These are phyloP conservation scores for Cupressus sempervirens DNA, from an alignment of 75 land plant genomes.

Conservation along the genomic window DNA sequence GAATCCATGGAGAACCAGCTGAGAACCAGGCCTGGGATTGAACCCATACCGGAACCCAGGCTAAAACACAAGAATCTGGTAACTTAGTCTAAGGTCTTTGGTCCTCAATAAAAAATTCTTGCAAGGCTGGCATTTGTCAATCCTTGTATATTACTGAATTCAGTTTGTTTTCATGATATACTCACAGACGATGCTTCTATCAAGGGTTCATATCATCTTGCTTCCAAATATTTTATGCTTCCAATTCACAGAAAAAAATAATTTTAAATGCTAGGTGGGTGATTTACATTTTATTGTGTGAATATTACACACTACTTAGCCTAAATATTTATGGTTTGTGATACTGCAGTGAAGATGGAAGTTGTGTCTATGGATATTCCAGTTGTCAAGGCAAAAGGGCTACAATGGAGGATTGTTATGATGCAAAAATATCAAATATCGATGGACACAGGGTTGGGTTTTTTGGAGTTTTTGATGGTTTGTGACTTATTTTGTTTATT, in stretches of 20 bases:
- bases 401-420: constrained; percentile 77
- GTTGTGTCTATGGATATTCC: constrained; percentile 62
- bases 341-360: constrained; percentile 64
- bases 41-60: no score
- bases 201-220: not conserved
- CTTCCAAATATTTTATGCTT: not conserved
- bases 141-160: not conserved
- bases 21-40: no score
- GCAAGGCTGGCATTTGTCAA: not conserved
- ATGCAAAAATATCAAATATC: constrained; percentile 54
- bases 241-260: not conserved
- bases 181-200: not conserved
- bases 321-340: not conserved
- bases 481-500: not conserved
- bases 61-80: no score
- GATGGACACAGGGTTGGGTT: constrained; percentile 49
- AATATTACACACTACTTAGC: not conserved
- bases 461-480: constrained; percentile 87
- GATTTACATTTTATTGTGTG: not conserved
- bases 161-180: not conserved
- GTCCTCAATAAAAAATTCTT: not conserved
- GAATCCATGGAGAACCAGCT: no score
- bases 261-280: not conserved
- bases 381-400: constrained; percentile 70
- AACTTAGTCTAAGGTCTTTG: not conserved